Evolutionary conservation across 371 early-diverging fungal genomes (phyloP).

Genomic region (Dichotomocladium elegans): DNA sequence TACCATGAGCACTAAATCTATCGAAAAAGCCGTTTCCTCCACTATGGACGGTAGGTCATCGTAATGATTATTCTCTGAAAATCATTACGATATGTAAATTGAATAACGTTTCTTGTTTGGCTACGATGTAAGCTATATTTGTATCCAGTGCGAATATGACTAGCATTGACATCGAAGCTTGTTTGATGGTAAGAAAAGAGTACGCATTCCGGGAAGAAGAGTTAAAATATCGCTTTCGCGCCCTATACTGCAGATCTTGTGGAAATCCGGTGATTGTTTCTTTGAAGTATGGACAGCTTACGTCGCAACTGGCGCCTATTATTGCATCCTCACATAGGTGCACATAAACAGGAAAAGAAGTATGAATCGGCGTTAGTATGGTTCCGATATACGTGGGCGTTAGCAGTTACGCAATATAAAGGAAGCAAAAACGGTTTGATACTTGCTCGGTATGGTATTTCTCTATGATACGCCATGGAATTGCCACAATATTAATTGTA

Average conservation of each 20-base stretch:
- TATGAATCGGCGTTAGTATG: background rate
- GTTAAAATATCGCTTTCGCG: background rate
- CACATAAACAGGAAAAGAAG: background rate
- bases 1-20: background rate
- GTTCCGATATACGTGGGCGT: background rate
- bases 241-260: background rate
- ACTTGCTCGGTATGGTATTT: conserved; percentile 2
- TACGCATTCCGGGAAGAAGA: background rate
- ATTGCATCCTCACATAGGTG: background rate
- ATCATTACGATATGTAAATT: background rate
- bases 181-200: background rate
- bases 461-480: background rate
- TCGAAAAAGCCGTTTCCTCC: background rate
- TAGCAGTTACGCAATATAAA: conserved; percentile 1
- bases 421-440: background rate
- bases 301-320: background rate
- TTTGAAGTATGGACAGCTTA: background rate
- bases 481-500: background rate
- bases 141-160: background rate
- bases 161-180: background rate
- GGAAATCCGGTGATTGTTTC: background rate
- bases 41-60: background rate
- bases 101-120: background rate
- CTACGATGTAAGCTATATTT: background rate
- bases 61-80: background rate